These are phyloP conservation scores for Chlamydomonas applanata DNA, from an alignment of 139 green algal genomes.

Conservation along the genomic window DNA sequence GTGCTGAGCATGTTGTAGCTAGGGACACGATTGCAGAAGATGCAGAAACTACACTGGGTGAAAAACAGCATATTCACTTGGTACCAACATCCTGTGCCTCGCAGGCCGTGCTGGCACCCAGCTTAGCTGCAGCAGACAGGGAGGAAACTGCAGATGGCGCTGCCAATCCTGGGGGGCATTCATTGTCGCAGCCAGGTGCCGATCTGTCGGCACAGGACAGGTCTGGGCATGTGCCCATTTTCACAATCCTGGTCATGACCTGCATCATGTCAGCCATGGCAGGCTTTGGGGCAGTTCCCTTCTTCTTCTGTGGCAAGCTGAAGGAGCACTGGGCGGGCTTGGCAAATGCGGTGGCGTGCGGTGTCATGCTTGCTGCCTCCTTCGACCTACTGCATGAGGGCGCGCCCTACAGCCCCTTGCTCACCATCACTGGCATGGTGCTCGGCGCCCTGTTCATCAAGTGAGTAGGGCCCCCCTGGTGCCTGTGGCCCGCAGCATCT, in stretches of 20 bases:
- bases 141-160: too few species aligned
- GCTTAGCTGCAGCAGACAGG: too few species aligned
- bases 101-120: too few species aligned
- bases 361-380: constrained; percentile 94
- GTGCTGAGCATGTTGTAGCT: too few species aligned
- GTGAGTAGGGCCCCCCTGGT: constrained; percentile 8
- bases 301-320: constrained; percentile 53
- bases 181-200: background rate
- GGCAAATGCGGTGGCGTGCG: constrained; percentile 89
- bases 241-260: constrained; percentile 64
- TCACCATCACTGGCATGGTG: constrained; percentile 72
- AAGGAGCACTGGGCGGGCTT: constrained; percentile 59
- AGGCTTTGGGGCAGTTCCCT: constrained; percentile 74
- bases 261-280: constrained; percentile 53
- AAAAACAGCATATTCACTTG: too few species aligned
- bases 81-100: too few species aligned
- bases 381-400: constrained; percentile 95
- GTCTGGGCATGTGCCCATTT: constrained; percentile 9
- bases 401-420: constrained; percentile 60
- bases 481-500: too few species aligned
- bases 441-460: constrained; percentile 78
- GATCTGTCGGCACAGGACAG: background rate
- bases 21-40: too few species aligned
- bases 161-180: too few species aligned
- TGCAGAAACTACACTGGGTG: too few species aligned